Conservation (phyloP, 2,329 filamentous ascomycete genomes). For the Paecilomyces dactylethromorphus region DNA sequence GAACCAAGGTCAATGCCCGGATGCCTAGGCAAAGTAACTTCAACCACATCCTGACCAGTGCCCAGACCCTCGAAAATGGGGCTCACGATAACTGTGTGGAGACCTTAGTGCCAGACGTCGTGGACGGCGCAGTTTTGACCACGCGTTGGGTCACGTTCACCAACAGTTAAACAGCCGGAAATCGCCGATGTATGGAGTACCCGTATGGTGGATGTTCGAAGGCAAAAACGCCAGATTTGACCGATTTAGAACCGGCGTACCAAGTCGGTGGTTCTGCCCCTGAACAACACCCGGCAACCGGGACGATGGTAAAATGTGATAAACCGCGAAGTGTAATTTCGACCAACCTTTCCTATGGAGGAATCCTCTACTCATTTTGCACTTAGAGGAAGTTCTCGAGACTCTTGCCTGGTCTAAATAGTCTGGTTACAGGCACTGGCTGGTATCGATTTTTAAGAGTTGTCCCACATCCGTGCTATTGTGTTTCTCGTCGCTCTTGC, state of each 20-base stretch:
- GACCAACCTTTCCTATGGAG: background rate
- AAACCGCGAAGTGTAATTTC: background rate
- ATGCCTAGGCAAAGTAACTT: too few relatives aligned
- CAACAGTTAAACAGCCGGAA: background rate
- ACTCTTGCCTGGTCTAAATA: too few relatives aligned
- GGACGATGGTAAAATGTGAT: background rate
- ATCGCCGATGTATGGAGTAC: background rate
- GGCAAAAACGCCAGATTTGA: background rate
- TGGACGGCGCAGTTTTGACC: conserved; percentile 23
- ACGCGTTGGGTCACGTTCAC: background rate
- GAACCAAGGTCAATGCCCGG: too few relatives aligned
- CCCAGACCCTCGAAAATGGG: too few relatives aligned
- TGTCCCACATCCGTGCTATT: too few relatives aligned
- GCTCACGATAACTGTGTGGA: too few relatives aligned
- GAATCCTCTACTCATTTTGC: background rate
- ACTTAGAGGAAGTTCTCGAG: background rate
- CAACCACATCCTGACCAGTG: too few relatives aligned
- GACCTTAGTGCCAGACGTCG: too few relatives aligned
- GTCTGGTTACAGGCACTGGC: too few relatives aligned
- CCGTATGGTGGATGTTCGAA: background rate
- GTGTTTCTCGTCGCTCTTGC: too few relatives aligned
- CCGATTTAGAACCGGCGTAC: background rate
- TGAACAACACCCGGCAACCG: background rate
- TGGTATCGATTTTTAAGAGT: too few relatives aligned
- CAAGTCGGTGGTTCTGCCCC: background rate